Conservation (phyloP, 1,284 basidiomycete species). For the Ganoderma multipileum region DNA sequence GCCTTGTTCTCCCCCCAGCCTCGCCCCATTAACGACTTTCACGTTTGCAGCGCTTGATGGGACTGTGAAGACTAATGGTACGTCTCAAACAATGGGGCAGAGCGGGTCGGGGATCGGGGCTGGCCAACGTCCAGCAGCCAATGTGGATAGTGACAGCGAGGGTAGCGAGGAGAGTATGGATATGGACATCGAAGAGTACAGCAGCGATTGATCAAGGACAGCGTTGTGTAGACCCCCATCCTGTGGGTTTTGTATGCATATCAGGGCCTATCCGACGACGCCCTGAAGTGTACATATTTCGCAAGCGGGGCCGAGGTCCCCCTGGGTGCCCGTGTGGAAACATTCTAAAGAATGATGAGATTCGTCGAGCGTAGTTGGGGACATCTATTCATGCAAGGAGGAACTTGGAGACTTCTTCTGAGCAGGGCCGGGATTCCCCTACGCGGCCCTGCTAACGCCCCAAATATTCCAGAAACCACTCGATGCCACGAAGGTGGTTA, state of each 20-base stretch:
- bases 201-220: slow-evolving; percentile 20
- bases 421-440: background rate
- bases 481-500: background rate
- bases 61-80: slow-evolving; percentile 16
- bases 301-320: background rate
- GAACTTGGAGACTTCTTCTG: no score
- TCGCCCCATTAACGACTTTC: background rate
- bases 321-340: background rate
- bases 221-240: background rate
- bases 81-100: slow-evolving; percentile 7
- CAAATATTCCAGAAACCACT: background rate
- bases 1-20: no score
- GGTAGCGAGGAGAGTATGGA: slow-evolving; percentile 31
- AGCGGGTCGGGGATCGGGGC: background rate
- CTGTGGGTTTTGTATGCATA: background rate
- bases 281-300: background rate
- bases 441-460: background rate
- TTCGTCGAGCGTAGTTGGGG: no score
- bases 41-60: slow-evolving; percentile 3
- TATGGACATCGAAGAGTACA: slow-evolving; percentile 26
- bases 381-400: no score
- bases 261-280: background rate
- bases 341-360: background rate
- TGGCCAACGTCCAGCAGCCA: slow-evolving; percentile 4
- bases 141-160: slow-evolving; percentile 26